Conservation (phyloP, 345 rosid species). For the Garcia nutans region DNA sequence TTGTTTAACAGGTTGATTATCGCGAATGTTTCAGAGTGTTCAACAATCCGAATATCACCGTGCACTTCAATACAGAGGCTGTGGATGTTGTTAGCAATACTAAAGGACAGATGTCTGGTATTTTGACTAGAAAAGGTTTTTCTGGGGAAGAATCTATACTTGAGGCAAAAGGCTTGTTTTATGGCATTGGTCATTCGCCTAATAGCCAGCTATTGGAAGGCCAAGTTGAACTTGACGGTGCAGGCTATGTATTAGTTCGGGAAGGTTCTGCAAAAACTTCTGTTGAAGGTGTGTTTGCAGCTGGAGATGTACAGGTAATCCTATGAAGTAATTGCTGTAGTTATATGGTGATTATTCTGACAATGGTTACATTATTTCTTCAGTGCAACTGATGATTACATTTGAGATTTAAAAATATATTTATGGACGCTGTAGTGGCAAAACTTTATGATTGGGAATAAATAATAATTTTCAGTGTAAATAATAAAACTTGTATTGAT, state of each 20-base stretch:
- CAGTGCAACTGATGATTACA: neutral
- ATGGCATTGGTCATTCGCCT: conserved; percentile 97
- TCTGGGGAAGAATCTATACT: conserved; percentile 82
- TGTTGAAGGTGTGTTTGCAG: conserved; percentile 90
- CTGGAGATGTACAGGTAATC: conserved; percentile 97
- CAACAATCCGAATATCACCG: conserved; percentile 90
- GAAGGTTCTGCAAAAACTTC: conserved; percentile 86
- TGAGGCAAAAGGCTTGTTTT: conserved; percentile 94
- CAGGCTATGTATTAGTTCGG: conserved; percentile 73
- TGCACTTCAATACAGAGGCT: conserved; percentile 88
- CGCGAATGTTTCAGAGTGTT: conserved; percentile 99
- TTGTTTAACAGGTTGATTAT: conserved; percentile 99
- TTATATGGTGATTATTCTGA: neutral
- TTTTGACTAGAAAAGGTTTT: conserved; percentile 63
- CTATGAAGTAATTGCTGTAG: conserved; percentile 2
- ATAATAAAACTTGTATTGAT: neutral
- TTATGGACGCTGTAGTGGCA: neutral
- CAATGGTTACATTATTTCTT: neutral
- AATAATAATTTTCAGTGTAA: neutral
- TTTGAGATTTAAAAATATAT: neutral
- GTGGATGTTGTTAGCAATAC: conserved; percentile 82
- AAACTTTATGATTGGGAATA: neutral
- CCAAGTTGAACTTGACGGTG: conserved; percentile 81
- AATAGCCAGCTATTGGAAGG: conserved; percentile 87
- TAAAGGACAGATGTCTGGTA: conserved; percentile 93